Evolutionary conservation across 345 rosid genomes (phyloP).

Genomic region (Eucalyptus microcorys): DNA sequence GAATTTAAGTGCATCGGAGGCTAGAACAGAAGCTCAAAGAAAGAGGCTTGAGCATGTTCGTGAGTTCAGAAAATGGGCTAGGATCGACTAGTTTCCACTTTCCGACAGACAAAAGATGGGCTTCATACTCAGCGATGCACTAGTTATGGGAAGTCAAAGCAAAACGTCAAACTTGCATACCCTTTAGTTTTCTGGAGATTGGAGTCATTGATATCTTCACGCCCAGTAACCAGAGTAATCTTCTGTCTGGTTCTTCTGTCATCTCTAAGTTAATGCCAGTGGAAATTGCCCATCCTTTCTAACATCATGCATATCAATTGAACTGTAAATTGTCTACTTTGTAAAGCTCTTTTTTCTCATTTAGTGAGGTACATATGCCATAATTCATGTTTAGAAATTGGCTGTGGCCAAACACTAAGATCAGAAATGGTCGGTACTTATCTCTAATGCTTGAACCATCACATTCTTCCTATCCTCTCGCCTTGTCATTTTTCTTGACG

Average conservation of each 20-base stretch:
- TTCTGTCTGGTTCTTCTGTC: not conserved
- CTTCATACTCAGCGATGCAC: not conserved
- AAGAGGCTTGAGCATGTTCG: conserved; percentile 51
- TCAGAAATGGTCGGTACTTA: not conserved
- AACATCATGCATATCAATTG: not conserved
- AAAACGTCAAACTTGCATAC: not conserved
- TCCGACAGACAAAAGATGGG: not conserved
- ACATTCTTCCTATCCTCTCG: not conserved
- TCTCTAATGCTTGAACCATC: not conserved
- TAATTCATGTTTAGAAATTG: not conserved
- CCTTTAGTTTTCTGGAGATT: not conserved
- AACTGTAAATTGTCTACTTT: not conserved
- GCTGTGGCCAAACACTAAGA: not conserved
- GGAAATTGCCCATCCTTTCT: not conserved
- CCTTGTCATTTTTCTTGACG: not conserved
- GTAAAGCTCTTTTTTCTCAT: not conserved
- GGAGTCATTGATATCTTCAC: not conserved
- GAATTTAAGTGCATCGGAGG: conserved; percentile 38
- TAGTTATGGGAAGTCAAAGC: not conserved
- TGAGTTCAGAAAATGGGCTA: conserved; percentile 53
- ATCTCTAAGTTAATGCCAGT: not conserved
- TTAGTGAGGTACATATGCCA: not conserved
- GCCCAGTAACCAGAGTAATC: not conserved
- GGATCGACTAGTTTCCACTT: conserved; percentile 3
- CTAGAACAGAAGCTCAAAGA: conserved; percentile 53